These are phyloP conservation scores for Euphrasia arctica DNA, from an alignment of 305 asterid species.

Conservation along the genomic window DNA sequence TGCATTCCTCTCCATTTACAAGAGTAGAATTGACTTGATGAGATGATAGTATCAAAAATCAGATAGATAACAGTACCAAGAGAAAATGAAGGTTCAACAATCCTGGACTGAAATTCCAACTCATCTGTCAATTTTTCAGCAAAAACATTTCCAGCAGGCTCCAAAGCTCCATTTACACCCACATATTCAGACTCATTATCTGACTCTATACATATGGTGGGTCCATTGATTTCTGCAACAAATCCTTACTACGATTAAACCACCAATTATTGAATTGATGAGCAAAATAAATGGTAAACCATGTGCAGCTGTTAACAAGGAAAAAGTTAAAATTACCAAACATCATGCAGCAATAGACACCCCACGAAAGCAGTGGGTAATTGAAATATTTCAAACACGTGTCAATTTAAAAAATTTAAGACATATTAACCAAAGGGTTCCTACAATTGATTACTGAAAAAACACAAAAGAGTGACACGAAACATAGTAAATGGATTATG, in stretches of 20 bases:
- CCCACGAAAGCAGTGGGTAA: slow-evolving; percentile 4
- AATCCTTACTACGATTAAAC: slow-evolving; percentile 3
- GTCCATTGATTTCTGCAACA: slow-evolving; percentile 43
- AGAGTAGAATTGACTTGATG: slow-evolving; percentile 14
- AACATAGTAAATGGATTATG: slow-evolving; percentile 4
- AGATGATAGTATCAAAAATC: slow-evolving; percentile 21
- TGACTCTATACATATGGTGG: slow-evolving; percentile 67
- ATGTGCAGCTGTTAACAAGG: slow-evolving; percentile 11
- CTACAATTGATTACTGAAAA: slow-evolving; percentile 1
- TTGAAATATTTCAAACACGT: slow-evolving; percentile 8
- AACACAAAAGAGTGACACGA: slow-evolving; percentile 4
- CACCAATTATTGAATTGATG: slow-evolving; percentile 14
- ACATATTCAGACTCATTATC: slow-evolving; percentile 61
- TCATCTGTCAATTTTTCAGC: slow-evolving; percentile 32
- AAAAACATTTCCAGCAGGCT: slow-evolving; percentile 32
- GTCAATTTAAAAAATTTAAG: not conserved
- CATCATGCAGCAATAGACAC: slow-evolving; percentile 19
- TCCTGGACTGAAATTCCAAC: slow-evolving; percentile 36
- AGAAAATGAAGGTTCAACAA: slow-evolving; percentile 35
- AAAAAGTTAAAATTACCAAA: slow-evolving; percentile 1
- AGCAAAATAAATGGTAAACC: slow-evolving; percentile 18
- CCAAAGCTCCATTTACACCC: slow-evolving; percentile 29
- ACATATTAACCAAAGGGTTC: not conserved
- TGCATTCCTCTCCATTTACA: slow-evolving; percentile 14
- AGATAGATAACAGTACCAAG: slow-evolving; percentile 37